These are phyloP conservation scores for Colletotrichum godetiae DNA, from an alignment of 2,329 filamentous ascomycete genomes.

Conservation along the genomic window DNA sequence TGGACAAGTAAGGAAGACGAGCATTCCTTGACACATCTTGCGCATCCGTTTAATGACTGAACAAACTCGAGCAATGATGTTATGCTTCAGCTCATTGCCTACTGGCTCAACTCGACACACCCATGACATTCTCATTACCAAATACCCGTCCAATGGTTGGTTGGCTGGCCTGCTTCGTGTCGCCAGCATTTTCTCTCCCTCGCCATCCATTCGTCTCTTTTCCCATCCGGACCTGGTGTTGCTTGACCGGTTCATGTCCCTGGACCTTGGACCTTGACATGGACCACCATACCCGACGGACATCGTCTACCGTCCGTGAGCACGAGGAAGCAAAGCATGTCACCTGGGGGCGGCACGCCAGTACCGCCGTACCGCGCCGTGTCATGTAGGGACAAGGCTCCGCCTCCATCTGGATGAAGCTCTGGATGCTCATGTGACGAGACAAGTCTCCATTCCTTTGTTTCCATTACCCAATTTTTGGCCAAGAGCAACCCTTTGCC, in stretches of 20 bases:
- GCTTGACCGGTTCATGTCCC: background rate
- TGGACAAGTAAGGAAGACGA: conserved; percentile 11
- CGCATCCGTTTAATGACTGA: conserved; percentile 11
- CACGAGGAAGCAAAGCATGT: conserved; percentile 20
- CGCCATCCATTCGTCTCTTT: background rate
- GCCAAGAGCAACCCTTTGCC: conserved; percentile 36
- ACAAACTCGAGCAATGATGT: conserved; percentile 25
- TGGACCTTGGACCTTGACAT: conserved; percentile 13
- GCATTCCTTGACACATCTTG: conserved; percentile 31
- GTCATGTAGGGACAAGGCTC: conserved; percentile 31
- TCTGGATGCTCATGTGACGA: conserved; percentile 48
- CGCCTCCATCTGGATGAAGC: conserved; percentile 34
- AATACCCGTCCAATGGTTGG: conserved; percentile 48
- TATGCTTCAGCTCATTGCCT: conserved; percentile 16
- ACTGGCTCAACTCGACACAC: conserved; percentile 23
- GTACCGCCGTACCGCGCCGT: conserved; percentile 15
- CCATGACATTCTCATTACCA: conserved; percentile 51
- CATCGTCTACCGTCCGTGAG: conserved; percentile 23
- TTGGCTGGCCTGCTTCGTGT: conserved; percentile 13
- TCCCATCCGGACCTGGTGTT: background rate
- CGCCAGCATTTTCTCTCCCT: conserved; percentile 28
- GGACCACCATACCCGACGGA: background rate
- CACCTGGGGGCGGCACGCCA: conserved; percentile 17
- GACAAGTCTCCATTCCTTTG: conserved; percentile 52
- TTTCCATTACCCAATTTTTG: conserved; percentile 62